Conservation (phyloP, 768 basidiomycete genomes). For the Hypsizygus marmoreus region DNA sequence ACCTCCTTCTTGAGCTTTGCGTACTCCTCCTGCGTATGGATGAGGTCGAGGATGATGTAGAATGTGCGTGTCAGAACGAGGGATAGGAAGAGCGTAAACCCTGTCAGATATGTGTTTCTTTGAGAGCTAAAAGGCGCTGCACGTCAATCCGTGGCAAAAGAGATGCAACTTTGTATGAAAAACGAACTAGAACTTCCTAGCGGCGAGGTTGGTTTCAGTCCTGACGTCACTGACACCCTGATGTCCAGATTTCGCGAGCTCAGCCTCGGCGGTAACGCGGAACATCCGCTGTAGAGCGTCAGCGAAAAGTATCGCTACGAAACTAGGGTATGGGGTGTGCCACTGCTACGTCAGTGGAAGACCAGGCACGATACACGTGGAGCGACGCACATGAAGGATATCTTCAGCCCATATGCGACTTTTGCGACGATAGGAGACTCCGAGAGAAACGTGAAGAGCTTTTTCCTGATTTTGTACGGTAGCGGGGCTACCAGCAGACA, state of each 20-base stretch:
- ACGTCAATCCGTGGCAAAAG: background rate
- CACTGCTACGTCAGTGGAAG: slow-evolving; percentile 2
- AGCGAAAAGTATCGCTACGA: slow-evolving; percentile 83
- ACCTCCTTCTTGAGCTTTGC: slow-evolving; percentile 74
- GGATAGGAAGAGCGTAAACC: slow-evolving; percentile 93
- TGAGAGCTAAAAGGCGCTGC: slow-evolving; percentile 58
- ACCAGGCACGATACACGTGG: background rate
- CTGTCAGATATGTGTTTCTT: slow-evolving; percentile 90
- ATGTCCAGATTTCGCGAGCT: slow-evolving; percentile 60
- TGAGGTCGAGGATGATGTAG: slow-evolving; percentile 88
- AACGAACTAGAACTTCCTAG: slow-evolving; percentile 90
- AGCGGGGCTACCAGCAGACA: slow-evolving; percentile 82
- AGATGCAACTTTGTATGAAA: background rate
- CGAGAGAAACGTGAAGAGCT: slow-evolving; percentile 71
- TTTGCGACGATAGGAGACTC: slow-evolving; percentile 76
- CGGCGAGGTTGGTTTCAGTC: slow-evolving; percentile 86
- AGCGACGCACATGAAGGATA: slow-evolving; percentile 81
- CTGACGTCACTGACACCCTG: slow-evolving; percentile 60
- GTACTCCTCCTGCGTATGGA: slow-evolving; percentile 87
- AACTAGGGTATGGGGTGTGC: slow-evolving; percentile 46
- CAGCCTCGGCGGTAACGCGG: slow-evolving; percentile 71
- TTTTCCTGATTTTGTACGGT: slow-evolving; percentile 74
- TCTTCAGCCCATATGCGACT: slow-evolving; percentile 88
- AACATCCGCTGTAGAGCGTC: slow-evolving; percentile 95
- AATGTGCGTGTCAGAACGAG: slow-evolving; percentile 92